Percentiles rank a stretch among this genome's conserved stretches.
Conservation (phyloP, 441 rosid species). For the Pelargonium exstipulatum region DNA sequence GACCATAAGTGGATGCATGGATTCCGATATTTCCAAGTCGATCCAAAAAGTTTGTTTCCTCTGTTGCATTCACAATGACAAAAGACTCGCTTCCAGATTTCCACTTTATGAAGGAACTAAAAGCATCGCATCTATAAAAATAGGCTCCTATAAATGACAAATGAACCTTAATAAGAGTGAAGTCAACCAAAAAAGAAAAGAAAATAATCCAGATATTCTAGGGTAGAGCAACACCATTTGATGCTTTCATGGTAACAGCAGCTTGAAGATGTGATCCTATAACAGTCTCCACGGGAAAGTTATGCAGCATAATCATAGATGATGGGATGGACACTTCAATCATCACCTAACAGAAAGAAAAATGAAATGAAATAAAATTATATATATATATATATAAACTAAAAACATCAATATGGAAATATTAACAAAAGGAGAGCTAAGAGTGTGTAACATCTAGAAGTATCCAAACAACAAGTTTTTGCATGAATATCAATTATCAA, state of each 20-base stretch:
- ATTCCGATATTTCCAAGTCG: constrained; percentile 30
- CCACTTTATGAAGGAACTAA: constrained; percentile 68
- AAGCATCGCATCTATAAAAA: constrained; percentile 75
- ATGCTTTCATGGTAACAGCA: constrained; percentile 75
- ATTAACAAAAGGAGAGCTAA: neutral
- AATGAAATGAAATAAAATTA: no score
- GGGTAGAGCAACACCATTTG: constrained; percentile 49
- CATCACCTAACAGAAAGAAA: constrained; percentile 40
- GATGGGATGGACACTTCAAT: constrained; percentile 83
- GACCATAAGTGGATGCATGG: constrained; percentile 34
- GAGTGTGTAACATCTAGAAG: neutral
- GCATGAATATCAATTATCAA: neutral
- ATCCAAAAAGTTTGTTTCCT: constrained; percentile 35
- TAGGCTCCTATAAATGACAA: constrained; percentile 53
- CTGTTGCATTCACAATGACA: constrained; percentile 51
- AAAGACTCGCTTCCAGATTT: constrained; percentile 72
- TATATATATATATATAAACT: neutral
- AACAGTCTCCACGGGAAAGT: constrained; percentile 79
- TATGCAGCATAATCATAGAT: constrained; percentile 68
- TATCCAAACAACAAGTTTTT: neutral
- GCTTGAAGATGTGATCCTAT: constrained; percentile 78
- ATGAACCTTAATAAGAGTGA: constrained; percentile 25
- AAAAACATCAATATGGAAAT: constrained; percentile 5
- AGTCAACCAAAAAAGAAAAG: constrained; percentile 20
- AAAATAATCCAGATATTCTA: constrained; percentile 21